These are phyloP conservation scores for Daucus carota DNA, from an alignment of 129 eudicot species.

Conservation along the genomic window DNA sequence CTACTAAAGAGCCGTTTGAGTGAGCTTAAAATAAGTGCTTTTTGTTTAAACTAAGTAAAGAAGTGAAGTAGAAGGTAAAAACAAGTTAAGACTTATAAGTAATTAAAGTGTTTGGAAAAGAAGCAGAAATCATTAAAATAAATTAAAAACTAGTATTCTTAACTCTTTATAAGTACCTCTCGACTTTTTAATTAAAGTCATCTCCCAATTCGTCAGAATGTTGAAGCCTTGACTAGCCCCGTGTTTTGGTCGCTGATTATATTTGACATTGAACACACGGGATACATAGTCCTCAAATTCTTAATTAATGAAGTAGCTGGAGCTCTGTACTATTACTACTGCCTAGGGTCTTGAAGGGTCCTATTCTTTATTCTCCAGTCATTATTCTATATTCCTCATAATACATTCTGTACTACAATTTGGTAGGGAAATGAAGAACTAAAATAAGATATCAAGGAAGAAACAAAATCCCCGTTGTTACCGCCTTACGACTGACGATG, in stretches of 20 bases:
- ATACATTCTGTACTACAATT: constrained; percentile 1
- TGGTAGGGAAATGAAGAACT: not conserved
- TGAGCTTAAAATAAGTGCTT: too few species aligned
- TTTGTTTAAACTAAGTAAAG: too few species aligned
- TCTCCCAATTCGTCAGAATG: too few species aligned
- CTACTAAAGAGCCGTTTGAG: too few species aligned
- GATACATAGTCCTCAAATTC: not conserved
- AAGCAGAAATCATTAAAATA: too few species aligned
- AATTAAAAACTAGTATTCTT: too few species aligned
- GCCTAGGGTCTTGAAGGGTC: constrained; percentile 24
- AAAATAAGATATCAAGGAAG: constrained; percentile 7
- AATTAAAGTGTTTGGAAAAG: too few species aligned
- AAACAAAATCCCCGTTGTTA: constrained; percentile 30
- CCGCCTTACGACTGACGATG: constrained; percentile 30
- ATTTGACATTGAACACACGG: not conserved
- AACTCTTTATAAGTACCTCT: too few species aligned
- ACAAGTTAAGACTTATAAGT: too few species aligned
- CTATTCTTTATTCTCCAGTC: constrained; percentile 6
- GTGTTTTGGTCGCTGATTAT: not conserved
- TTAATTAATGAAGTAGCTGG: not conserved
- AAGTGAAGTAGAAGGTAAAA: too few species aligned
- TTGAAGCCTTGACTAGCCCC: too few species aligned
- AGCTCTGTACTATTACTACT: not conserved
- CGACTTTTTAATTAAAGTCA: too few species aligned
- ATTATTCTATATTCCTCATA: constrained; percentile 20